Base-by-base conservation (phyloP, 139 green algal genomes). In the Ettlia oleoabundans region DNA sequence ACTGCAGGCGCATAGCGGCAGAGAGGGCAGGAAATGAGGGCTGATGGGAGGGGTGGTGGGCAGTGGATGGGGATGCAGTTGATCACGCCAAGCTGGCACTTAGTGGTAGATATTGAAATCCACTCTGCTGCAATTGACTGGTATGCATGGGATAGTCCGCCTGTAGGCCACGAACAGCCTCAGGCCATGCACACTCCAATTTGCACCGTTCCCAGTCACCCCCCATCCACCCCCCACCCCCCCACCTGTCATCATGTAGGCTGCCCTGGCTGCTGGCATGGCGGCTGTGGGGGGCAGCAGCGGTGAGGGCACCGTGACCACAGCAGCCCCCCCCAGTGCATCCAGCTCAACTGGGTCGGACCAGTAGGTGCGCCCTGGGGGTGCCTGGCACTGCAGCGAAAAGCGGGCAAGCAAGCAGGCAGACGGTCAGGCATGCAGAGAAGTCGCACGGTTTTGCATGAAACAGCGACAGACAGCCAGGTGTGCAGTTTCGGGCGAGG, bases 331-430 rank as follows among this genome's bases (percentile, higher is more conserved):
- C 18, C 84, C 88, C 47, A 82, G 37, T 5, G 84, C 76, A 58
- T 92, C 88, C 43, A 92, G 82, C 35, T 84, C 76, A 38, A 92
- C 70, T 2, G 76, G 32, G 1, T 82, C 66, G 0, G 80, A 88
- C 88, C 88, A 92, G 77, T 82, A 91, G 75, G 86, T 84, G 38
- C 71, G 52, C 4, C 88, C 88, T 4, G 37, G 26, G 1, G 68
- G 71, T 8, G 88, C 87, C 66, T 73, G 82, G 65, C 78, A 77
- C 78, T 83, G 78, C 65, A 42, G 67, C 4, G 33, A 35, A 7
- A 26, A 61, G 21, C 47, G 15, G 55, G 18, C 9, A n/a, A 65
- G 55, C 55, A 32, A 32, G 18, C 55, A 28, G 21, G 55, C 18
- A 65, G 18, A 65, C 15, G 15, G 55, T 28, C 55, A 65, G 55